Evolutionary conservation across 148 eudicot species (phyloP).

Genomic region (Chenopodium formosanum): DNA sequence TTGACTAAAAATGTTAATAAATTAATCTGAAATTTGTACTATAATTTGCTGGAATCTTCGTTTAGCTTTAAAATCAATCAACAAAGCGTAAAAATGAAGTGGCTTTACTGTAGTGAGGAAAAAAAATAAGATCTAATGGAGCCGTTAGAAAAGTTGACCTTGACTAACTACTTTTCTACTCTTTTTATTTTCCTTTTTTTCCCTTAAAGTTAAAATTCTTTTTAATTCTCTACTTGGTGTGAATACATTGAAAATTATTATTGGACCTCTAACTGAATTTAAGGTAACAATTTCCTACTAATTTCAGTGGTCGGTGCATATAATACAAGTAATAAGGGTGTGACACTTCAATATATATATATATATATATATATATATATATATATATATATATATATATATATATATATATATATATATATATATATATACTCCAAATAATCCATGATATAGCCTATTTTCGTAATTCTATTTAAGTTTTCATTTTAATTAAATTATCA

Average conservation of each 20-base stretch:
- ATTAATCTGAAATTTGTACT: background rate
- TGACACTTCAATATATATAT: too few species aligned
- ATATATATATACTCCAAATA: too few species aligned
- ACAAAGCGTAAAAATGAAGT: background rate
- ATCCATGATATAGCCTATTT: too few species aligned
- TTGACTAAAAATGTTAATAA: background rate
- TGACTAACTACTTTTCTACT: slow-evolving; percentile 1
- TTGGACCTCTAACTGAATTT: background rate
- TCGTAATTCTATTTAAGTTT: too few species aligned
- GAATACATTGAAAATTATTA: background rate
- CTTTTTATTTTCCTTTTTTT: background rate
- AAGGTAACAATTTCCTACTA: too few species aligned
- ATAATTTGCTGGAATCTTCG: slow-evolving; percentile 19
- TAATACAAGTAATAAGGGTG: too few species aligned
- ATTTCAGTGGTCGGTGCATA: too few species aligned
- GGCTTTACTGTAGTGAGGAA: background rate
- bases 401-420: too few species aligned
- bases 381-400: too few species aligned
- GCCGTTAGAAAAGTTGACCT: slow-evolving; percentile 21
- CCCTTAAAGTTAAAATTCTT: too few species aligned
- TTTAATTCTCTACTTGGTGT: background rate
- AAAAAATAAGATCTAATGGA: background rate
- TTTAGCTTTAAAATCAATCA: background rate
- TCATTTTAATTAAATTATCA: too few species aligned
- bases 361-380: too few species aligned